These are phyloP conservation scores for Friedmanniomyces simplex DNA, from an alignment of 495 filamentous ascomycete genomes.

Conservation along the genomic window DNA sequence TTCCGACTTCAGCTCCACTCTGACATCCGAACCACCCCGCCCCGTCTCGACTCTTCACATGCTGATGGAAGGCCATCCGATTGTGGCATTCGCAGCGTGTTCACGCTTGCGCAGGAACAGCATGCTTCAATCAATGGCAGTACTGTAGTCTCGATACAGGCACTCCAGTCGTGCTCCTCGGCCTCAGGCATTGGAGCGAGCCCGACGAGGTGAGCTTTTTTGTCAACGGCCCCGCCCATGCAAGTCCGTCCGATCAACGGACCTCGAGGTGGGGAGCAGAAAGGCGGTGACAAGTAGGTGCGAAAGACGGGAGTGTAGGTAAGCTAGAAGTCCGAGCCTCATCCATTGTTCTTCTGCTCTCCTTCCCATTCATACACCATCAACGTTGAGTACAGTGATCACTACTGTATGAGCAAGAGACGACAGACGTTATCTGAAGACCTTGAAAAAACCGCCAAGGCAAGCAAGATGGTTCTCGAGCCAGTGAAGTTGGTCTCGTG, in stretches of 20 bases:
- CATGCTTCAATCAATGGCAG: no score
- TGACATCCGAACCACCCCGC: no score
- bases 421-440: slow-evolving; percentile 5
- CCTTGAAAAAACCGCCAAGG: neutral
- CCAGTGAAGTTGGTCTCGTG: slow-evolving; percentile 14
- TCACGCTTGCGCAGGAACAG: neutral
- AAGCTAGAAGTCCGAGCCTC: neutral
- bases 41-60: no score
- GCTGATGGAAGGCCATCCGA: no score
- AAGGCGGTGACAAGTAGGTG: slow-evolving; percentile 1
- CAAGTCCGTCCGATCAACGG: neutral
- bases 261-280: slow-evolving; percentile 14
- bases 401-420: slow-evolving; percentile 10
- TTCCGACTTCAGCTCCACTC: no score
- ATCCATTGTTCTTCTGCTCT: neutral
- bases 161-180: neutral
- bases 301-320: neutral
- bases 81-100: no score
- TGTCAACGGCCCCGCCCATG: neutral
- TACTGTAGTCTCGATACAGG: neutral
- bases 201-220: neutral
- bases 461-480: slow-evolving; percentile 12
- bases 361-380: neutral
- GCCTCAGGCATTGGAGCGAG: no score
- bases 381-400: neutral